A percentile compares a stretch with the other conserved stretches of the same genome.
These are phyloP conservation scores for Melastoma malabathricum DNA, from an alignment of 345 rosid genomes.

Conservation along the genomic window DNA sequence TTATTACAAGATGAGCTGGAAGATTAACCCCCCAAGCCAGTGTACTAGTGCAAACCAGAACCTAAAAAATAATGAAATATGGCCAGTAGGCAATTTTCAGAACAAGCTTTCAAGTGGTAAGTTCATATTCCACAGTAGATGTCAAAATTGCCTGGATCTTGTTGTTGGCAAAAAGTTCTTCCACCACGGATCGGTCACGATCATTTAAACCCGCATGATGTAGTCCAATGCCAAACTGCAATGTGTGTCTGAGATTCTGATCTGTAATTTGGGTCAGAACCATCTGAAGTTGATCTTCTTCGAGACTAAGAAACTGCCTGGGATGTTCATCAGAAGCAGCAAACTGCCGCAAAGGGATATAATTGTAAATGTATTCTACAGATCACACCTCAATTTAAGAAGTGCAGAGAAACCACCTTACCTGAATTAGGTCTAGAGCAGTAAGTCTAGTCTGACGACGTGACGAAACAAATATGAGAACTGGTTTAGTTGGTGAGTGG, in stretches of 20 bases:
- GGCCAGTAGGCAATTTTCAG: not conserved
- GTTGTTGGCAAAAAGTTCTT: slow-evolving; percentile 91
- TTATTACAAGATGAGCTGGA: slow-evolving; percentile 95
- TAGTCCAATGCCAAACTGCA: slow-evolving; percentile 93
- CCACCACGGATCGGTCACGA: slow-evolving; percentile 83
- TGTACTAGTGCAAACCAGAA: slow-evolving; percentile 91
- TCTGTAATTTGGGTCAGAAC: slow-evolving; percentile 86
- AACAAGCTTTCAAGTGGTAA: not conserved
- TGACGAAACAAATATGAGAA: slow-evolving; percentile 92
- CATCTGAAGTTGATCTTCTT: slow-evolving; percentile 90
- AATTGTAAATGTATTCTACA: slow-evolving; percentile 12
- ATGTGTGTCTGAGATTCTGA: slow-evolving; percentile 85
- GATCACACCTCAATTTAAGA: slow-evolving; percentile 1
- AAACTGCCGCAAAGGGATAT: slow-evolving; percentile 25
- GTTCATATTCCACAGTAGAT: slow-evolving; percentile 6
- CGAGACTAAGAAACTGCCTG: slow-evolving; percentile 66
- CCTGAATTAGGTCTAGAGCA: slow-evolving; percentile 96
- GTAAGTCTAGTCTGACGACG: slow-evolving; percentile 99
- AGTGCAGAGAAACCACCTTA: slow-evolving; percentile 6
- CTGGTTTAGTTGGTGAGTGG: slow-evolving; percentile 92
- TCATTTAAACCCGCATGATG: slow-evolving; percentile 98
- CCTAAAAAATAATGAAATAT: slow-evolving; percentile 20
- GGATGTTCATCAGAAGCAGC: slow-evolving; percentile 97
- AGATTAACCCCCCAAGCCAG: slow-evolving; percentile 97
- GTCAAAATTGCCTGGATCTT: slow-evolving; percentile 78